Conservation (phyloP, 345 rosid genomes). For the Citrus australasica region DNA sequence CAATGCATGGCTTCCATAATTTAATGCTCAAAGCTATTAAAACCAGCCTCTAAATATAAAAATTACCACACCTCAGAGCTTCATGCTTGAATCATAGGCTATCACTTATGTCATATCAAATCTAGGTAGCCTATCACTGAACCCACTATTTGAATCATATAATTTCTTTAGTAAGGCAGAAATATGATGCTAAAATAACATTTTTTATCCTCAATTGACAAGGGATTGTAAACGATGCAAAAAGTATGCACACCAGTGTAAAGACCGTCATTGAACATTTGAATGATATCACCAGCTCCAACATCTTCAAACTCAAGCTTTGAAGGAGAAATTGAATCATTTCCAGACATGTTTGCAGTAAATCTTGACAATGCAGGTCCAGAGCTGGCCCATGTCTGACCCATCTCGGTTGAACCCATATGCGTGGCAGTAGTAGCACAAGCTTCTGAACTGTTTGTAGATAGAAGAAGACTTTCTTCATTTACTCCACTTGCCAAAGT, state of each 20-base stretch:
- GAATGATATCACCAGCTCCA: constrained; percentile 25
- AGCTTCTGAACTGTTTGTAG: constrained; percentile 26
- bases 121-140: background rate
- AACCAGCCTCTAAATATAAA: background rate
- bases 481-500: constrained; percentile 25
- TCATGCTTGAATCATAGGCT: background rate
- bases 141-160: background rate
- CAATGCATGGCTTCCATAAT: background rate
- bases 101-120: background rate
- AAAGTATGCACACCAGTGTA: constrained; percentile 26
- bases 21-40: constrained; percentile 1
- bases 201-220: constrained; percentile 3
- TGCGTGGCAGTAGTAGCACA: constrained; percentile 15
- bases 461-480: constrained; percentile 33
- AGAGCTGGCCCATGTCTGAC: constrained; percentile 22
- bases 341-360: constrained; percentile 16
- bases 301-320: constrained; percentile 15
- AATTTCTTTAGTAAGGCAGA: background rate
- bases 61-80: background rate
- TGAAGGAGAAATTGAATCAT: constrained; percentile 27
- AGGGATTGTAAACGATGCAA: constrained; percentile 1
- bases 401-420: constrained; percentile 18
- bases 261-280: constrained; percentile 14
- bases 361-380: constrained; percentile 18
- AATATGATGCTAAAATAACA: background rate